Conservation (phyloP, 2,329 filamentous ascomycete genomes). For the Cephalotrichum gorgonifer region DNA sequence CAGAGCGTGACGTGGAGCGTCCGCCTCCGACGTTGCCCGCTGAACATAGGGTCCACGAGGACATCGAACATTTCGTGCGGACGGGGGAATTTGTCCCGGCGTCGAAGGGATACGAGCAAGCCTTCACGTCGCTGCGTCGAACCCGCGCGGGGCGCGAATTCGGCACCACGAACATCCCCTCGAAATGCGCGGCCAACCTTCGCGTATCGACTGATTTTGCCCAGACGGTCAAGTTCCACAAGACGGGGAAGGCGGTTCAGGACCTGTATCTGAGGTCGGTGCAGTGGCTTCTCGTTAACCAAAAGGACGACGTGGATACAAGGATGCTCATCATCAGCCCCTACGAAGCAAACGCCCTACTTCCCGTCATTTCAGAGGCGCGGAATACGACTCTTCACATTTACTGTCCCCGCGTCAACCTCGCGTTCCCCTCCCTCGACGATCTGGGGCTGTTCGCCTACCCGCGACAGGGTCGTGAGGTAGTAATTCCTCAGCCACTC, state of each 20-base stretch:
- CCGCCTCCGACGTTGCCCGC: constrained; percentile 28
- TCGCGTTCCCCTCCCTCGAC: constrained; percentile 29
- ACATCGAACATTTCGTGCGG: constrained; percentile 28
- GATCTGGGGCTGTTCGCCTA: constrained; percentile 31
- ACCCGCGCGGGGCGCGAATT: constrained; percentile 26
- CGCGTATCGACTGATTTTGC: constrained; percentile 41
- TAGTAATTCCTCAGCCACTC: constrained; percentile 10
- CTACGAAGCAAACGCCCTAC: constrained; percentile 45
- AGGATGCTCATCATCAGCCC: constrained; percentile 48
- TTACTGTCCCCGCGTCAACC: constrained; percentile 35
- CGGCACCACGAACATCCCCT: constrained; percentile 14
- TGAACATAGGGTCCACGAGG: constrained; percentile 28
- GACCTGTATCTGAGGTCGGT: constrained; percentile 43
- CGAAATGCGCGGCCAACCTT: constrained; percentile 26
- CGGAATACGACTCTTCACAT: constrained; percentile 32
- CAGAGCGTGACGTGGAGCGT: constrained; percentile 43
- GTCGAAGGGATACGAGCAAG: constrained; percentile 17
- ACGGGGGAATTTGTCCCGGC: constrained; percentile 18
- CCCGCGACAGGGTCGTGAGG: constrained; percentile 11
- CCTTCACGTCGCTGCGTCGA: constrained; percentile 29
- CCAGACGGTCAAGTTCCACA: constrained; percentile 23
- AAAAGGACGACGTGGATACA: constrained; percentile 2
- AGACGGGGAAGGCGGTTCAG: constrained; percentile 5
- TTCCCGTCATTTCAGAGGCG: constrained; percentile 24
- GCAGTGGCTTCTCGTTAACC: constrained; percentile 35